These are phyloP conservation scores for Spergularia bocconei DNA, from an alignment of 148 eudicot species.

Conservation along the genomic window DNA sequence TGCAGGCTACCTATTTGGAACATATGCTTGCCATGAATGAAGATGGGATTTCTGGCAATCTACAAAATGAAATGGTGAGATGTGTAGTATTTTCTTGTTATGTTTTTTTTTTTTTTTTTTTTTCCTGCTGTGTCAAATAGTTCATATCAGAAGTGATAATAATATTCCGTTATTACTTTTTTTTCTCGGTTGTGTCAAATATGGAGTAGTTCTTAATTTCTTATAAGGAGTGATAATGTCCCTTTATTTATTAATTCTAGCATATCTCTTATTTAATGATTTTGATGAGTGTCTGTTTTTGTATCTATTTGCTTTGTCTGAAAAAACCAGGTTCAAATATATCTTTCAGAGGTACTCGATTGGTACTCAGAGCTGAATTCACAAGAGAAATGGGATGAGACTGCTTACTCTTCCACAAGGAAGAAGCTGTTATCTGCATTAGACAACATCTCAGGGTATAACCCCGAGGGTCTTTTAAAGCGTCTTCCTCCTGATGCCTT, in stretches of 20 bases:
- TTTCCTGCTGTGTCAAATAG: background rate
- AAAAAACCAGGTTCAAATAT: conserved; percentile 72
- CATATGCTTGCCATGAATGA: conserved; percentile 88
- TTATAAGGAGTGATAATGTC: background rate
- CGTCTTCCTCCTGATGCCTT: conserved; percentile 84
- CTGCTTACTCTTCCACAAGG: conserved; percentile 71
- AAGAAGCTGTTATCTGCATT: conserved; percentile 86
- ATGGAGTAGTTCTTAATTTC: too few relatives aligned
- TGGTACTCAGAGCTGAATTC: conserved; percentile 72
- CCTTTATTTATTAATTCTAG: background rate
- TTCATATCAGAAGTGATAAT: background rate
- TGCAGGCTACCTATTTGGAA: conserved; percentile 95
- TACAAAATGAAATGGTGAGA: conserved; percentile 97
- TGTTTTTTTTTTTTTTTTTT: background rate
- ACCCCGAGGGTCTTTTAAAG: conserved; percentile 74
- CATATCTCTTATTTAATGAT: background rate
- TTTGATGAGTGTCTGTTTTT: conserved; percentile 12
- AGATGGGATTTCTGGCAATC: conserved; percentile 83
- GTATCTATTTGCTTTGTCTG: background rate
- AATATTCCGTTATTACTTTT: background rate
- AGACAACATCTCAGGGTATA: conserved; percentile 78
- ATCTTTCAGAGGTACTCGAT: conserved; percentile 97
- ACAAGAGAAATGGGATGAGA: conserved; percentile 86
- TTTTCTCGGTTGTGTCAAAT: background rate
- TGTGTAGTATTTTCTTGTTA: background rate